Conservation (phyloP, 2,329 filamentous ascomycete genomes). For the Tolypocladium tundrense region DNA sequence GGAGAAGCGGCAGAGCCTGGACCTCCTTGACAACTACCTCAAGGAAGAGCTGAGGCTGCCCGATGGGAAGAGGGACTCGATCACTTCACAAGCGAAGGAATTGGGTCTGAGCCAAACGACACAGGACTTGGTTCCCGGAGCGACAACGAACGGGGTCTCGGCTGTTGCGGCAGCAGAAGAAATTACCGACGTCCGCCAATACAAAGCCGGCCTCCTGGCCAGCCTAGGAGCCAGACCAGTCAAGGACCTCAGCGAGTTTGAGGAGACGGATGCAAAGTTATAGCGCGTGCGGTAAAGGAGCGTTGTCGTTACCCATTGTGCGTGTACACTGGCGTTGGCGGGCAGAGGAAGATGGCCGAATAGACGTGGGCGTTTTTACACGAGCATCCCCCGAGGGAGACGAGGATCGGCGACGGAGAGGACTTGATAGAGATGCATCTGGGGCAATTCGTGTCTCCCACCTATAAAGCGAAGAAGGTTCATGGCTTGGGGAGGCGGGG, state of each 20-base stretch:
- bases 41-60: conserved; percentile 34
- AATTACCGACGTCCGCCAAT: conserved; percentile 70
- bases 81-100: conserved; percentile 35
- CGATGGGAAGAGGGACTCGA: conserved; percentile 36
- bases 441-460: not conserved
- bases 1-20: conserved; percentile 38
- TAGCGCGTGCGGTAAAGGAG: conserved; percentile 20
- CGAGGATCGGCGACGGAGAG: not conserved
- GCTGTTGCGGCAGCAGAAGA: conserved; percentile 32
- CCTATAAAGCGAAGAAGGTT: not conserved
- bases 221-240: conserved; percentile 64
- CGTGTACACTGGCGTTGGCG: not conserved
- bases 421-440: conserved; percentile 4
- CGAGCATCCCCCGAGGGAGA: not conserved
- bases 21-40: conserved; percentile 40
- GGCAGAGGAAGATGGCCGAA: not conserved
- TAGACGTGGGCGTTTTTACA: not conserved
- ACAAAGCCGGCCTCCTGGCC: conserved; percentile 65
- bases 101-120: conserved; percentile 27
- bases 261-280: conserved; percentile 76
- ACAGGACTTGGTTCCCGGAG: conserved; percentile 18
- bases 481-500: not conserved
- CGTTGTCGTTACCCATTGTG: not conserved
- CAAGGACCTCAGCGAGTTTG: conserved; percentile 71
- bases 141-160: conserved; percentile 32